Conservation (phyloP, 306 rosid genomes). For the Gastrolobium villosum region DNA sequence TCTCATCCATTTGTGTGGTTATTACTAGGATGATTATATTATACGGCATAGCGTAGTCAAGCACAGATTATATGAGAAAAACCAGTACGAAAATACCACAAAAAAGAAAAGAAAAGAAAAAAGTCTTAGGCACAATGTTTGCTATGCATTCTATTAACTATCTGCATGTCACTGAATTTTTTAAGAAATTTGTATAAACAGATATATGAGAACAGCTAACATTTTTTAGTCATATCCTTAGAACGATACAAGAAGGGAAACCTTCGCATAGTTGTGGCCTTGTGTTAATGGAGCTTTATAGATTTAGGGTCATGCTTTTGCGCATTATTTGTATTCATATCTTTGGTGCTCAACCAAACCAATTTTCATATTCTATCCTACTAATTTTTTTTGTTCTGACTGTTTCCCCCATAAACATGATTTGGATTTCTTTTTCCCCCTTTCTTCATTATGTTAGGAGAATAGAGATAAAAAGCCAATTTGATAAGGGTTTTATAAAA, state of each 20-base stretch:
- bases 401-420: no score
- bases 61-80: not conserved
- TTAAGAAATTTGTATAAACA: not conserved
- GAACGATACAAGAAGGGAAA: no score
- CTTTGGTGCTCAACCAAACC: not conserved
- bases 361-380: not conserved
- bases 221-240: not conserved
- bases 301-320: no score
- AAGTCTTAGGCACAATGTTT: not conserved
- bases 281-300: not conserved
- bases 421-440: no score
- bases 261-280: not conserved
- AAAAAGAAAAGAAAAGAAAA: no score
- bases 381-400: no score
- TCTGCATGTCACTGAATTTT: not conserved
- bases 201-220: not conserved
- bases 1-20: constrained; percentile 32
- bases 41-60: not conserved
- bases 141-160: not conserved
- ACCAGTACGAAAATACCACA: not conserved
- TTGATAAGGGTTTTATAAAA: no score
- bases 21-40: constrained; percentile 10
- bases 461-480: no score
- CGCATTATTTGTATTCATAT: not conserved
- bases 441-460: no score